Evolutionary conservation across 2,329 filamentous ascomycete species (phyloP), one percentile per base, ranked within the genome.

Genomic region (Botrytis squamosa): DNA sequence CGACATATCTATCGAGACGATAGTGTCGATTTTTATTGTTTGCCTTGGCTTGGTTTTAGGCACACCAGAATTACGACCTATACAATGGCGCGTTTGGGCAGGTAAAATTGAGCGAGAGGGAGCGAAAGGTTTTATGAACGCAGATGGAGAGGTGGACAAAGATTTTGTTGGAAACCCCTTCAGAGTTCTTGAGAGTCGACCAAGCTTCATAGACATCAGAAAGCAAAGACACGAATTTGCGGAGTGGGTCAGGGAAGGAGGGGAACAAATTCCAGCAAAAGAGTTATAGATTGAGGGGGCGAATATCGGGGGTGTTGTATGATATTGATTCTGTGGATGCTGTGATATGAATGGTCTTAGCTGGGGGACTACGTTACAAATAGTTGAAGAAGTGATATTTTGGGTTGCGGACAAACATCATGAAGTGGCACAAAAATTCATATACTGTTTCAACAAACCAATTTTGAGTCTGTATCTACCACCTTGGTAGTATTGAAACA

Each of bases 171-270:
- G 92, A 25, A 97, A 97, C 81, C 94, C 95, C 9, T 98, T 95
- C 82, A 86, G 85, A 68, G 86, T 89, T 64, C 83, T 98, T 75
- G 95, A 98, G 83, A 91, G 93, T 74, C 86, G 96, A 77, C 89
- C 91, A 65, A 91, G 93, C 1, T 99, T 98, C 80, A 88, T 94
- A 84, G 93, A 99, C 84, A 93, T 98, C 76, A 90, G 94, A 82
- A 92, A 90, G 82, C 87, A 94, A 84, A 88, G 92, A 80, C 90
- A 87, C 80, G 92, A 95, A 74, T 97, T 97, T 85, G 87, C 89
- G 25, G 87, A 91, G 75, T 97, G 93, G 93, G 88, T 90, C 49
- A 86, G 87, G 80, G 81, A 80, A 72, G 80, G 79, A 29, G 76
- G 77, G 65, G 75, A 49, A 60, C 14, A 57, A 69, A 70, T 25